phyloP scores from a whole-genome alignment of 2,329 filamentous ascomycete species.

The Thielaviopsis musarum region DNA sequence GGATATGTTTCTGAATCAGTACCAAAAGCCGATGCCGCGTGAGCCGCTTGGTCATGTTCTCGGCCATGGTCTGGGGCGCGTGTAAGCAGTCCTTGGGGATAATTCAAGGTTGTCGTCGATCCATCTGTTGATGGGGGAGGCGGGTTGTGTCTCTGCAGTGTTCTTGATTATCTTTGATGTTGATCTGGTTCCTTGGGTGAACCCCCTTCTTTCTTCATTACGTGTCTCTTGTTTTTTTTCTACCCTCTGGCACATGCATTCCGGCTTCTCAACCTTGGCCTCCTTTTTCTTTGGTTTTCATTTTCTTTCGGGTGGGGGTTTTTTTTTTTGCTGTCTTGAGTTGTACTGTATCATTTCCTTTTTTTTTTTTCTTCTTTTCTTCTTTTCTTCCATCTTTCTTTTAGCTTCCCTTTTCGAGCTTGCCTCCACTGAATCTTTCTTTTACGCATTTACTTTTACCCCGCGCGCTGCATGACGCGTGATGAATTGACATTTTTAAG shows the following conservation, averaged over 20 bases:
- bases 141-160: neutral
- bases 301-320: no score
- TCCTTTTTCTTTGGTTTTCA: no score
- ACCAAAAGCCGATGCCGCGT: conserved; percentile 1
- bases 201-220: neutral
- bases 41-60: conserved; percentile 1
- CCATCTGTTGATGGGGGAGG: neutral
- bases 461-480: neutral
- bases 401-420: no score
- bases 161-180: neutral
- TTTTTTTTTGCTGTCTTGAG: no score
- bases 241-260: no score
- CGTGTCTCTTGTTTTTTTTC: neutral
- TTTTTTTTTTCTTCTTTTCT: neutral
- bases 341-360: neutral
- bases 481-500: neutral
- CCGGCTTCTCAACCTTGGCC: no score
- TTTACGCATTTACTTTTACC: neutral
- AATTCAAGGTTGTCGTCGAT: neutral
- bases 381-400: neutral
- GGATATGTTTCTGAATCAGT: neutral
- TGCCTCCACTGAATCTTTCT: neutral
- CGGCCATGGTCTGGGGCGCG: conserved; percentile 2
- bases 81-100: neutral
- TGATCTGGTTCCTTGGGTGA: neutral